These are phyloP conservation scores for Coriaria nepalensis DNA, from an alignment of 306 rosid species.

Conservation along the genomic window DNA sequence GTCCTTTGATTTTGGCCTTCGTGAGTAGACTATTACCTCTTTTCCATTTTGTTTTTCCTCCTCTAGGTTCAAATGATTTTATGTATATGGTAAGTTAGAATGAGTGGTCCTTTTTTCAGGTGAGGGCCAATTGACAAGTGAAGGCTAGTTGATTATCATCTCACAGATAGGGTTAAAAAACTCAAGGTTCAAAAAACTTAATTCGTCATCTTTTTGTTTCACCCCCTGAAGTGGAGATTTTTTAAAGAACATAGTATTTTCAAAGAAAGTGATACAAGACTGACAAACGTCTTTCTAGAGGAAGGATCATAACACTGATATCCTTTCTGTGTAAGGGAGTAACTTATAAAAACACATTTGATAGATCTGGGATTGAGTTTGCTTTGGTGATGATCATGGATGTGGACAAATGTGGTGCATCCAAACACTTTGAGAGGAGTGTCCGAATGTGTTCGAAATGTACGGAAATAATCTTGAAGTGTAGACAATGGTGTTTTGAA, in stretches of 20 bases:
- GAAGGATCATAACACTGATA: background rate
- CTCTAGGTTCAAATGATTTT: background rate
- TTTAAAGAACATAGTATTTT: background rate
- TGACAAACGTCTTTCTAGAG: background rate
- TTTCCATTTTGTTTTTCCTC: too few species aligned
- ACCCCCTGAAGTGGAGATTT: too few species aligned
- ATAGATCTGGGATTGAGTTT: background rate
- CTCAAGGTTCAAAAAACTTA: too few species aligned
- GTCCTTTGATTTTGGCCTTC: background rate
- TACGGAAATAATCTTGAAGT: too few species aligned
- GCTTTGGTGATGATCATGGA: background rate
- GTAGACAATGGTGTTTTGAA: too few species aligned
- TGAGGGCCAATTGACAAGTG: too few species aligned
- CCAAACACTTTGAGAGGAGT: background rate
- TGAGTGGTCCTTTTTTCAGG: too few species aligned
- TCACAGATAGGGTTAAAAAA: too few species aligned
- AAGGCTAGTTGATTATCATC: too few species aligned
- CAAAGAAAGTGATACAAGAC: conserved; percentile 2
- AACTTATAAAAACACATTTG: background rate
- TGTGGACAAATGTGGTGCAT: background rate
- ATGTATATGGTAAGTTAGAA: background rate
- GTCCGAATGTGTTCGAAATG: too few species aligned
- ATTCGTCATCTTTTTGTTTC: too few species aligned
- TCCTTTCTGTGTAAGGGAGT: too few species aligned
- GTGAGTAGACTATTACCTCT: background rate